phyloP scores from a whole-genome alignment of 2,329 filamentous ascomycete genomes.

The Chaetomium sp. region DNA sequence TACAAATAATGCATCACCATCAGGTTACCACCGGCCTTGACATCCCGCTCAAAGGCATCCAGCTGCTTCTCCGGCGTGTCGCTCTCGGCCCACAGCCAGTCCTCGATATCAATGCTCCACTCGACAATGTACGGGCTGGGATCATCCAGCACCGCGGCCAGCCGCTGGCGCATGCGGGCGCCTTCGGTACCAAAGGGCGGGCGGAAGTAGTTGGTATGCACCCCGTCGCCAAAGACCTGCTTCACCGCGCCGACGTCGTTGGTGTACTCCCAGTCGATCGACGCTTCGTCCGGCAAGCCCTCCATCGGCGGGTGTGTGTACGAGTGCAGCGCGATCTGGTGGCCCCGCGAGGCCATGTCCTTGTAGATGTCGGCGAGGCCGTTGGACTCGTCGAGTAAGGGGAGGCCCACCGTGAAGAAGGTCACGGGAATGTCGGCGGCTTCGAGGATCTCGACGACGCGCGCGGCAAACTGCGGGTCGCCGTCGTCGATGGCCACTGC shows the following conservation, averaged over 20 bases:
- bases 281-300: constrained; percentile 43
- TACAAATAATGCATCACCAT: constrained; percentile 66
- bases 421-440: constrained; percentile 59
- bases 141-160: constrained; percentile 46
- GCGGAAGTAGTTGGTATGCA: constrained; percentile 51
- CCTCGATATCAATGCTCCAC: constrained; percentile 66
- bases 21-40: constrained; percentile 55
- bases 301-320: constrained; percentile 65
- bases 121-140: constrained; percentile 54
- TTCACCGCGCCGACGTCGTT: constrained; percentile 47
- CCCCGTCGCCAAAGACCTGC: constrained; percentile 30
- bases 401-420: constrained; percentile 63
- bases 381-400: constrained; percentile 50
- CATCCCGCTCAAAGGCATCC: constrained; percentile 57
- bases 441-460: constrained; percentile 55
- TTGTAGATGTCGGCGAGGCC: constrained; percentile 59
- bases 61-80: constrained; percentile 60
- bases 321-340: constrained; percentile 63
- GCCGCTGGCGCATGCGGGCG: constrained; percentile 57
- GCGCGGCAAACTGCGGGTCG: constrained; percentile 50
- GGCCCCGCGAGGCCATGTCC: constrained; percentile 55
- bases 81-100: constrained; percentile 60
- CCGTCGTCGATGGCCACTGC: constrained; percentile 69
- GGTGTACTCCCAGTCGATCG: constrained; percentile 57
- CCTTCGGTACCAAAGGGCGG: constrained; percentile 64